A percentile compares a stretch with the other conserved stretches of the same genome.
These are phyloP conservation scores for Zelonia costaricensis DNA, from an alignment of 208 protist genomes.

Conservation along the genomic window DNA sequence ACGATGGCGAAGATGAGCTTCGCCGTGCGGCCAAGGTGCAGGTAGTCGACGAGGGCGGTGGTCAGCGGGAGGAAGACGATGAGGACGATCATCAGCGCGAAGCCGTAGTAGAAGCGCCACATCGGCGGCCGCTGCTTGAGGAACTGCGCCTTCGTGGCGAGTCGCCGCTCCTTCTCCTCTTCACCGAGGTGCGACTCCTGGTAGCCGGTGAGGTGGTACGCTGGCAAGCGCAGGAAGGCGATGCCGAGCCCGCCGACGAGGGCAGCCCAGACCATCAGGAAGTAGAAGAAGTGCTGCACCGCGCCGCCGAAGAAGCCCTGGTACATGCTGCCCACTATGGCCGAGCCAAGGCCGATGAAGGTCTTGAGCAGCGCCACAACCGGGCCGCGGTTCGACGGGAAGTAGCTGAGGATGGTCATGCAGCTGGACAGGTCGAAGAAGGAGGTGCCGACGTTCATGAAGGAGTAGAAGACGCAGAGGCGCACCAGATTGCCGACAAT, in stretches of 20 bases:
- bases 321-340: constrained; percentile 51
- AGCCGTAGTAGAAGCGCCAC: constrained; percentile 63
- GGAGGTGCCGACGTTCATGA: constrained; percentile 36
- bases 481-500: constrained; percentile 32
- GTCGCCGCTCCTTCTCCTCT: constrained; percentile 27
- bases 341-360: constrained; percentile 60
- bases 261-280: constrained; percentile 40
- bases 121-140: constrained; percentile 57
- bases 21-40: constrained; percentile 13
- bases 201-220: constrained; percentile 62
- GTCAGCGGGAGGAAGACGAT: constrained; percentile 59
- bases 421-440: constrained; percentile 54
- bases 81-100: constrained; percentile 49
- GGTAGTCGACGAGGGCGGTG: constrained; percentile 39
- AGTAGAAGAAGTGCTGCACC: constrained; percentile 49
- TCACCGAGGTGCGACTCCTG: constrained; percentile 35
- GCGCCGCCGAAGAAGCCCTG: constrained; percentile 47
- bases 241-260: constrained; percentile 34
- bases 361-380: constrained; percentile 66
- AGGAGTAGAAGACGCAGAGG: constrained; percentile 34
- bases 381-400: constrained; percentile 43
- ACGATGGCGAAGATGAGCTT: constrained; percentile 36
- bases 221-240: constrained; percentile 49
- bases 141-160: constrained; percentile 31
- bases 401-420: constrained; percentile 53